These are phyloP conservation scores for Coelastrella sp. DNA, from an alignment of 139 green algal genomes.

Conservation along the genomic window DNA sequence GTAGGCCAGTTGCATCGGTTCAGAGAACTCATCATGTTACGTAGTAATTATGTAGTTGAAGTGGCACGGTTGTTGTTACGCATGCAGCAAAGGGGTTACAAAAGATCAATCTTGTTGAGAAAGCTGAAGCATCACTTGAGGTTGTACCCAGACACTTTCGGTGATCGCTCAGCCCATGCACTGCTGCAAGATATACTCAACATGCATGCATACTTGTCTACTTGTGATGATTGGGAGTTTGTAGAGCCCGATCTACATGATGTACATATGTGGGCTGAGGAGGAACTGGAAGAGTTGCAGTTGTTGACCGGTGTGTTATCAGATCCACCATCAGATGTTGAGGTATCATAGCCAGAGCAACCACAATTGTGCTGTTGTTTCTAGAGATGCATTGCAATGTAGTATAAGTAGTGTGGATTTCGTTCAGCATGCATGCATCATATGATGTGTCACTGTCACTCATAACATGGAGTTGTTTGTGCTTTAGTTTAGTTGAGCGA, in stretches of 20 bases:
- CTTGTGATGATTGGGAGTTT: neutral
- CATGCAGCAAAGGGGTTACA: neutral
- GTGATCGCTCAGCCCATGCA: neutral
- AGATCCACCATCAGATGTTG: neutral
- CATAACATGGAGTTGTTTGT: no score
- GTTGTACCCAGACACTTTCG: neutral
- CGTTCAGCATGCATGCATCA: no score
- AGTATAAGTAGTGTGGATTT: no score
- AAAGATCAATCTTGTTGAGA: neutral
- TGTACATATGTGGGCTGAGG: neutral
- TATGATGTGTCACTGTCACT: no score
- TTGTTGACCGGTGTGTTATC: neutral
- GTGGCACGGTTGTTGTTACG: neutral
- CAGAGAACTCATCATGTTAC: neutral
- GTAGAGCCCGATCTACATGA: neutral
- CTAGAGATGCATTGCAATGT: no score
- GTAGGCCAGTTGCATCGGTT: neutral
- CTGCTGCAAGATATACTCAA: neutral
- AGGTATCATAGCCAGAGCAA: no score
- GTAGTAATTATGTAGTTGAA: neutral
- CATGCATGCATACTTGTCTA: neutral
- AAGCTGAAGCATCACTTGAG: neutral
- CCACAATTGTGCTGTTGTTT: no score
- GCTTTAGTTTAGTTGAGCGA: no score
- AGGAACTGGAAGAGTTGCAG: neutral